These are phyloP conservation scores for Macroventuria anomochaeta DNA, from an alignment of 2,329 filamentous ascomycete species.

Conservation along the genomic window DNA sequence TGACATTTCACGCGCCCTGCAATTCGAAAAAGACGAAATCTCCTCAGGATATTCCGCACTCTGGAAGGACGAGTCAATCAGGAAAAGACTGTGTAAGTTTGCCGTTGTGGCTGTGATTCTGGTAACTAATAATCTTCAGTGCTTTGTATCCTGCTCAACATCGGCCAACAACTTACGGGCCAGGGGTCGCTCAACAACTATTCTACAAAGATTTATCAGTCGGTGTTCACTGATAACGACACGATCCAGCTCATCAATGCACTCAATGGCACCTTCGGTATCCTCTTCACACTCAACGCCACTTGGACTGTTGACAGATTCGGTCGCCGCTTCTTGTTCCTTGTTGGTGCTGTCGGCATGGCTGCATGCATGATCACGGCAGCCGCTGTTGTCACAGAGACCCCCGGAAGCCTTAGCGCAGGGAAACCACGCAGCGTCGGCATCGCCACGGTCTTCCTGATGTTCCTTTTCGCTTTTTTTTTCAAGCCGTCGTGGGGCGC, in stretches of 20 bases:
- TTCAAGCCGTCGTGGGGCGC: slow-evolving; percentile 71
- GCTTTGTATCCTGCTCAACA: slow-evolving; percentile 67
- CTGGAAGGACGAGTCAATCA: slow-evolving; percentile 70
- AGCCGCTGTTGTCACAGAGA: slow-evolving; percentile 60
- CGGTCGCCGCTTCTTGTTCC: slow-evolving; percentile 69
- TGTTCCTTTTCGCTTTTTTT: slow-evolving; percentile 69
- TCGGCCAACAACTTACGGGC: slow-evolving; percentile 71
- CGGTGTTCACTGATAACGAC: slow-evolving; percentile 60
- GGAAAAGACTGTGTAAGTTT: slow-evolving; percentile 60
- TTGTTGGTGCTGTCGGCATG: slow-evolving; percentile 70
- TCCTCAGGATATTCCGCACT: slow-evolving; percentile 64
- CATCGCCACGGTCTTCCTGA: slow-evolving; percentile 51
- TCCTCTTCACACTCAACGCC: slow-evolving; percentile 72
- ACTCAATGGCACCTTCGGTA: slow-evolving; percentile 71
- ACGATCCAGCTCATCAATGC: slow-evolving; percentile 73
- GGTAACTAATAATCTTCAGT: slow-evolving; percentile 19
- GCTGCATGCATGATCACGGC: slow-evolving; percentile 71
- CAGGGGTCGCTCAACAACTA: slow-evolving; percentile 73
- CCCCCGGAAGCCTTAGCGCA: slow-evolving; percentile 45
- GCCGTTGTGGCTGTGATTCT: not conserved
- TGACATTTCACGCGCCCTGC: slow-evolving; percentile 67
- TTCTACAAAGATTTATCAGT: slow-evolving; percentile 71
- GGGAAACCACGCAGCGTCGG: slow-evolving; percentile 53
- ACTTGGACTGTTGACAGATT: slow-evolving; percentile 73
- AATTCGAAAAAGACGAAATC: slow-evolving; percentile 71